Base-by-base conservation (phyloP, 176 grass and related monocot genomes). In the Oryza coarctata region DNA sequence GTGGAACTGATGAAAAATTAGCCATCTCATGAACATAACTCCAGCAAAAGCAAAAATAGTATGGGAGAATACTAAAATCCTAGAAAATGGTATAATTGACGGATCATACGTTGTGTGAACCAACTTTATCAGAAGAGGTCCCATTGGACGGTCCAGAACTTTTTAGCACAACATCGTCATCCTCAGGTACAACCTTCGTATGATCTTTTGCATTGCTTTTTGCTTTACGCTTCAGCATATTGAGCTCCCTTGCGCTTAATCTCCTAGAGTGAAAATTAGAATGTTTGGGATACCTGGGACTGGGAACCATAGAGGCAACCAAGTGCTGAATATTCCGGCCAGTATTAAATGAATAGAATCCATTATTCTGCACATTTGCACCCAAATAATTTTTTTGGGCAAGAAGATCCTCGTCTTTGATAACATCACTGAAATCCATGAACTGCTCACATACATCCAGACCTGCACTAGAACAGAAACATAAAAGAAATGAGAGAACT, bases 401-500 rank as follows among this genome's bases (percentile, higher is more conserved):
- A 84, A 99, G 86, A 75, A 99, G 93, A 84, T 99, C 96, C 81
- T 99, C 96, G 73, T 99, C 96, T 74, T 89, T 99, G 41, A 99
- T 81, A 86, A 99, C 93, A 80, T 99, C 96, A 77, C 74, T 93
- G 64, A 99, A 87, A 93, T 99, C 96, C 96, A 99, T 99, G 82
- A 99, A 99, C 76, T 95, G 96, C 90, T 99, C 96, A 49, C 93
- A 99, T n/a, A 91, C 87, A 99, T 99, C 93, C 74, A 99, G 87
- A 81, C 96, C 94, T 97, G 89, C 73, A 84, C 50, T 87, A 72
- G 68, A 82, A 85, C 68, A 82, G 63, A 86, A 62, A 69, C 18
- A 26, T 44, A 58, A 66, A 18, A 70, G 80, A 62, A 55, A 84
- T 66, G 27, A 71, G 38, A 83, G 22, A 13, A 68, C 44, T 74